These are phyloP conservation scores for Podospora sp. DNA, from an alignment of 495 filamentous ascomycete species.

Conservation along the genomic window DNA sequence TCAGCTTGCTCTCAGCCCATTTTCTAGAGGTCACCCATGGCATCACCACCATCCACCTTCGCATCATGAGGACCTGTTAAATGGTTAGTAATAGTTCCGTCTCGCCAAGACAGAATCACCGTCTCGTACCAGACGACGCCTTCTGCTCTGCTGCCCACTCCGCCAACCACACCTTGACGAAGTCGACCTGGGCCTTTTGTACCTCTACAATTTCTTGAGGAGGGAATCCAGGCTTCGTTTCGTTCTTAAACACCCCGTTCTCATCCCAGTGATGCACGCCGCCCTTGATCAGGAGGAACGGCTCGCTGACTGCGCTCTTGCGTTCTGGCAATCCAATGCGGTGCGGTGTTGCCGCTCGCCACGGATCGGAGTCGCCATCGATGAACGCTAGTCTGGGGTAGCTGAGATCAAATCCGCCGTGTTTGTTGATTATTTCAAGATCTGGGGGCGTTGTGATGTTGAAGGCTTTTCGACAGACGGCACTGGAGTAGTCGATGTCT, in stretches of 20 bases:
- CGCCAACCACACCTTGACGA: constrained; percentile 68
- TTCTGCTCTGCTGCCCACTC: constrained; percentile 45
- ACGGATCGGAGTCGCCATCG: constrained; percentile 71
- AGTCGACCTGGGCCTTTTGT: constrained; percentile 57
- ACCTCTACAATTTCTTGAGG: constrained; percentile 56
- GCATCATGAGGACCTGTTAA: too few species aligned
- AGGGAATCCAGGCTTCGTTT: constrained; percentile 56
- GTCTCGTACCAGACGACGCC: too few species aligned
- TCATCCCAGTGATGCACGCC: constrained; percentile 75
- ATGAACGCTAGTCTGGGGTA: constrained; percentile 68
- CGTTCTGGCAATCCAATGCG: constrained; percentile 51
- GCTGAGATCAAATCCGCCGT: constrained; percentile 67
- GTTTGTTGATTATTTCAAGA: constrained; percentile 62
- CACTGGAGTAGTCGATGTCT: constrained; percentile 54
- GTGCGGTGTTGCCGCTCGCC: constrained; percentile 67
- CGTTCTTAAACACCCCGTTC: constrained; percentile 65
- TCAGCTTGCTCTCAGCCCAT: too few species aligned
- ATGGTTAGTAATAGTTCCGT: too few species aligned
- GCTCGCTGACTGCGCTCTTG: constrained; percentile 57
- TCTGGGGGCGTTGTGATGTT: constrained; percentile 61
- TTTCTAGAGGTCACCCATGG: too few species aligned
- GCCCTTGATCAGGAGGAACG: constrained; percentile 63
- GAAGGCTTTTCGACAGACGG: constrained; percentile 63
- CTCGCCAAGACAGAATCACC: too few species aligned
- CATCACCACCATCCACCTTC: too few species aligned